Base-by-base conservation (phyloP, 2,329 filamentous ascomycete genomes). In the Calycina herbarum region DNA sequence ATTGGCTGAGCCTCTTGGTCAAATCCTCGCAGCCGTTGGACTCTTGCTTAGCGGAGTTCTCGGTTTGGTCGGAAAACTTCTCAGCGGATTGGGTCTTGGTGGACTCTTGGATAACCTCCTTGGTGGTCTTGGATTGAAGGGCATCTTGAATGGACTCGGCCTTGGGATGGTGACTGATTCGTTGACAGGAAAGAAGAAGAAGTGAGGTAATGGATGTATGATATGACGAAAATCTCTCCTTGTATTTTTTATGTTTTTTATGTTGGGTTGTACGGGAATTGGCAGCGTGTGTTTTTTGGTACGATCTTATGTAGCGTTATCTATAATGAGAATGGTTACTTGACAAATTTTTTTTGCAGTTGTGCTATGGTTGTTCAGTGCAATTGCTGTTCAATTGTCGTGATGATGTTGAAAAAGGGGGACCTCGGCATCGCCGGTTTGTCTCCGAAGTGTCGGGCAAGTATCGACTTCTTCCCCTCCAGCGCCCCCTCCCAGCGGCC, bases 21-120 rank as follows among this genome's bases (percentile, higher is more conserved):
- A 97, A 84, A 97, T 97, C 76, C 85, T 97, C 59, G 92, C 93
- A 8, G 93, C 92, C 11, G 93, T 97, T 57, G 94, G 94, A 27
- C 80, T 97, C 66, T 79, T 97, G 69, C 82, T 97, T 67, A 89
- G 83, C 61, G 93, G 94, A 77, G 93, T 97, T 0, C 83, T 97
- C 6, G 91, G 91, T 56, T 84, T 97, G 0, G 92, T 97, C 24
- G 93, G 93, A 64, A 89, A 88, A 75, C 80, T 96, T 67, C 79
- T 85, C 73, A 78, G 90, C 72, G 92, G 90, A 5, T 86, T 97
- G 33, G 93, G 93, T 65, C 85, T 97, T 1, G 93, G 93, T 66
- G 90, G 90, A 17, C 78, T 97, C 0, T 86, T 97, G 71, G 91
- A 94, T 69, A 88, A 89, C 59, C 81, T 96, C 3, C 84, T 97